Evolutionary conservation across 305 asterid genomes (phyloP).

Genomic region (Rubia balearica): DNA sequence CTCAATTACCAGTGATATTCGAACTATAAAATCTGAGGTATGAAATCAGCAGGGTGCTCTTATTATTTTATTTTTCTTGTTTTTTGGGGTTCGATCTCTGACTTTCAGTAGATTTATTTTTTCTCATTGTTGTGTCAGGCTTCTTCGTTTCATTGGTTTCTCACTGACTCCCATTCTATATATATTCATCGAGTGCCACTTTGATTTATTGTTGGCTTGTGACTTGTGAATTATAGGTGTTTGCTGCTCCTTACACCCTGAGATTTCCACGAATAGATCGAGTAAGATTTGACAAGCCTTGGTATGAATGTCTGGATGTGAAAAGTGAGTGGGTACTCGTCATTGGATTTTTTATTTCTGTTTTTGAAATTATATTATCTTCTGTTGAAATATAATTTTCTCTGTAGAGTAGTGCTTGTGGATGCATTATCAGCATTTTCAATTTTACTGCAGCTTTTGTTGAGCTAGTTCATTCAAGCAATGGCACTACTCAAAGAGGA

Average conservation of each 20-base stretch:
- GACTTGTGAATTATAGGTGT: conserved; percentile 41
- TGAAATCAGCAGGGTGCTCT: conserved; percentile 14
- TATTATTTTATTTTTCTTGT: conserved; percentile 6
- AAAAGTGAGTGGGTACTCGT: conserved; percentile 50
- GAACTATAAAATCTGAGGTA: conserved; percentile 95
- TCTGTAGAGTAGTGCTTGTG: background rate
- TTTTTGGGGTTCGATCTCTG: background rate
- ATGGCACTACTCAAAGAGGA: conserved; percentile 70
- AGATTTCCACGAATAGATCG: conserved; percentile 96
- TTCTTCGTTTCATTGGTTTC: background rate
- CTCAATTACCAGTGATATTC: conserved; percentile 91
- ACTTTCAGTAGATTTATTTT: background rate
- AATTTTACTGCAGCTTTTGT: conserved; percentile 56
- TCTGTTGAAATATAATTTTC: background rate
- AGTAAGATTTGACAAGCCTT: conserved; percentile 89
- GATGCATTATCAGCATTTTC: background rate
- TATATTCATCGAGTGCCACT: background rate
- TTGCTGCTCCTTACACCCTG: conserved; percentile 94
- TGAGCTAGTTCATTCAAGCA: conserved; percentile 88
- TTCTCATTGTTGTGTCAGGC: background rate
- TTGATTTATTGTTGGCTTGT: background rate
- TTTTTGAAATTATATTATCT: conserved; percentile 1
- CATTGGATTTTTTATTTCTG: conserved; percentile 14
- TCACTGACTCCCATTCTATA: background rate
- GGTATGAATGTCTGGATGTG: conserved; percentile 96